Conservation (phyloP, 2,329 filamentous ascomycete genomes). For the Colletotrichum truncatum region DNA sequence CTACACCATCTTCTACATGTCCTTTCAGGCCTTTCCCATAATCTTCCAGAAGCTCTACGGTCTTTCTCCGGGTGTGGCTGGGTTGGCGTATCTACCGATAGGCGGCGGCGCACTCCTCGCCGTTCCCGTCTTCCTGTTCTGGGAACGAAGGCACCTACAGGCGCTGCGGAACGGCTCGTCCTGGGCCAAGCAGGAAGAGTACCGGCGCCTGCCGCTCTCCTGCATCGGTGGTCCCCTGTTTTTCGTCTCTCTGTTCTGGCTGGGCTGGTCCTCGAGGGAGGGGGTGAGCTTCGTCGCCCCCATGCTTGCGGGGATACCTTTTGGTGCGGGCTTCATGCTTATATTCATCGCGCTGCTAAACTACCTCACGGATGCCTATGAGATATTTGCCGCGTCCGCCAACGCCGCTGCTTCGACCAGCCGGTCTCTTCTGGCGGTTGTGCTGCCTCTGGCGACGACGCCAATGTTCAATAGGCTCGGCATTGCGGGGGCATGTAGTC, state of each 20-base stretch:
- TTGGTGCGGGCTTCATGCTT: constrained; percentile 69
- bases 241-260: constrained; percentile 65
- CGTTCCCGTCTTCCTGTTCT: constrained; percentile 67
- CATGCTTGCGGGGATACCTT: constrained; percentile 67
- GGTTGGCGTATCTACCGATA: constrained; percentile 75
- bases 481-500: constrained; percentile 60
- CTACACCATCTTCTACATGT: constrained; percentile 76
- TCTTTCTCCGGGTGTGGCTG: constrained; percentile 70
- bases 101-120: constrained; percentile 69
- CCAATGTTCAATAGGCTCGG: constrained; percentile 59
- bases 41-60: constrained; percentile 73
- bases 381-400: constrained; percentile 60
- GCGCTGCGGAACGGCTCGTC: constrained; percentile 43
- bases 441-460: constrained; percentile 65
- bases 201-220: constrained; percentile 75
- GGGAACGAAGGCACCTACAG: constrained; percentile 51
- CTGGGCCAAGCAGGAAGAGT: constrained; percentile 73
- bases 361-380: constrained; percentile 74
- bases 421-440: constrained; percentile 34
- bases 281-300: constrained; percentile 63
- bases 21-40: constrained; percentile 78
- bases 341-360: constrained; percentile 73
- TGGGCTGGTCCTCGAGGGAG: constrained; percentile 65
- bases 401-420: constrained; percentile 33
- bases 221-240: constrained; percentile 75